Conservation (phyloP, 495 filamentous ascomycete genomes). For the Cladorrhinum samala region DNA sequence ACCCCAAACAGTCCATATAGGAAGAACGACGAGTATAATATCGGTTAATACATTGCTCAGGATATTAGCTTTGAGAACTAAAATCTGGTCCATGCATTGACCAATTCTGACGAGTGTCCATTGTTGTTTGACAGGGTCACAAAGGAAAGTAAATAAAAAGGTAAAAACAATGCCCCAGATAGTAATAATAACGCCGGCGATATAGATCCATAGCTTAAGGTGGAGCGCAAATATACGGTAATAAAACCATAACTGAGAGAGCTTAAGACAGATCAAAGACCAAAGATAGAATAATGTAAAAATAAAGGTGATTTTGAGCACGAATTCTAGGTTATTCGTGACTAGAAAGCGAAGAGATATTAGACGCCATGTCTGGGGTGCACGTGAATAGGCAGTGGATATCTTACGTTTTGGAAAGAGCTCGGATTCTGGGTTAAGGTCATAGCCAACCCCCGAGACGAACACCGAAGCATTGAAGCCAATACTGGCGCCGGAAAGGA, state of each 20-base stretch:
- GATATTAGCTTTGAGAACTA: not conserved
- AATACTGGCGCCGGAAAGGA: not conserved
- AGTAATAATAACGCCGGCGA: not conserved
- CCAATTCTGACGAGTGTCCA: not conserved
- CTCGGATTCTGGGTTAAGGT: not conserved
- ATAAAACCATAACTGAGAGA: conserved; percentile 1
- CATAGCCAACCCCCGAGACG: not conserved
- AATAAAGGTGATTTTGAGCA: not conserved
- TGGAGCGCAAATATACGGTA: not conserved
- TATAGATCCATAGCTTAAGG: not conserved
- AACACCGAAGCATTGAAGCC: conserved; percentile 5
- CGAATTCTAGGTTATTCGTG: conserved; percentile 1
- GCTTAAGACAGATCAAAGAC: not conserved
- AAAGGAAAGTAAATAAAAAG: not conserved
- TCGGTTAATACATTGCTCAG: conserved; percentile 2
- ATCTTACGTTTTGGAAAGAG: not conserved
- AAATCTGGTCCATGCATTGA: conserved; percentile 2
- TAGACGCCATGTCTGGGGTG: too few relatives aligned
- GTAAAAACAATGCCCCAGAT: not conserved
- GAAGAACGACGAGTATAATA: not conserved
- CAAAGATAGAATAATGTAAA: conserved; percentile 2
- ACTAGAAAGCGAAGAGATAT: too few relatives aligned
- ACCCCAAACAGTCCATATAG: not conserved
- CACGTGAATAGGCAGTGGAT: too few relatives aligned
- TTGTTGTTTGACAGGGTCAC: not conserved